Base-by-base conservation (phyloP, 2,329 filamentous ascomycete genomes). In the Mariannaea sp. region DNA sequence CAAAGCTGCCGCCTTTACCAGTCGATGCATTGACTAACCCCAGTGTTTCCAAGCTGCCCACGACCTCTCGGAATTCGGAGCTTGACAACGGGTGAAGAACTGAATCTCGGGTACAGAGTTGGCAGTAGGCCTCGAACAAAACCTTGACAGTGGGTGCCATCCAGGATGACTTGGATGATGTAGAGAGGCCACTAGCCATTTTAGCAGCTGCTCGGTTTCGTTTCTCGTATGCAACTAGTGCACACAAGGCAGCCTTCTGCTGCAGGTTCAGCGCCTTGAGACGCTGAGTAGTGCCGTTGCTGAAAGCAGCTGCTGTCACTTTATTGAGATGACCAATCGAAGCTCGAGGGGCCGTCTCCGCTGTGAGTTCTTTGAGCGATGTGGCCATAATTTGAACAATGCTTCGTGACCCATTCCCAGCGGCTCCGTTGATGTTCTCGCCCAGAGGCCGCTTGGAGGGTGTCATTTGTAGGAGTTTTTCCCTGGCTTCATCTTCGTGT, bases 21-120 rank as follows among this genome's bases (percentile, higher is more conserved):
- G 81, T 90, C 68, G 75, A 89, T 66, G 74, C 87, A 72, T 70
- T 87, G 5, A 97, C 80, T 17, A 97, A 77, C 2, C 90, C 92
- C 40, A 96, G 75, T 0, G 92, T 94, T 75, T 99, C 94, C 46
- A 99, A 74, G 63, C 90, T 95, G 29, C 88, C 86, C 16, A 97
- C 80, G 5, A 99, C 92, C 72, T 99, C 94, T 53, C 92, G 85
- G 72, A 99, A 99, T 71, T 99, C 94, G 5, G 91, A 94, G 66
- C 84, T 88, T 2, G 91, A 94, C 2, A 99, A 82, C 1, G 93
- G 90, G 62, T 96, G 92, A 2, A 99, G 81, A 8, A 95, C 80
- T n/a, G 92, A 89, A 65, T 97, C 93, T 29, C 85, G 84, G 53
- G 85, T 93, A 73, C 94, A 99, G 13, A 97, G 79, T 27, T 82